Percentiles rank a stretch among this genome's conserved stretches.
These are phyloP conservation scores for Globisporangium acanthophoron DNA, from an alignment of 352 stramenopile species.

Conservation along the genomic window DNA sequence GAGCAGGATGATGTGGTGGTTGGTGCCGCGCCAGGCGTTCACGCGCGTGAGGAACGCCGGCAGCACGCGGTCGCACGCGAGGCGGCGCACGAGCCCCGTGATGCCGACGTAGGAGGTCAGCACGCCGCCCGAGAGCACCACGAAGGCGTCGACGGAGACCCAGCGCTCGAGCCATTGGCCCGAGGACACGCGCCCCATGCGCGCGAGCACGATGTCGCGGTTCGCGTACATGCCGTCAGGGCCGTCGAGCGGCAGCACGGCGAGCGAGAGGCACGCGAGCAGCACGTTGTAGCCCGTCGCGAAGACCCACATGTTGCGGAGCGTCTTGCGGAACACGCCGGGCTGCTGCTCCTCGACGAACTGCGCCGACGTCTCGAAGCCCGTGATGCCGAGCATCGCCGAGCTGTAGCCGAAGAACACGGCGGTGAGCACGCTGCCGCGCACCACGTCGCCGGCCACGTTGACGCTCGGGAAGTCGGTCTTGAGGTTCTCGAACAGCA, in stretches of 20 bases:
- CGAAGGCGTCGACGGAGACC: slow-evolving; percentile 78
- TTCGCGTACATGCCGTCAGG: slow-evolving; percentile 30
- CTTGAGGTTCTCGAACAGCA: slow-evolving; percentile 64
- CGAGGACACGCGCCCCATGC: slow-evolving; percentile 34
- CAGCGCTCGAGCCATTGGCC: slow-evolving; percentile 42
- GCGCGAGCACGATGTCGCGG: slow-evolving; percentile 62
- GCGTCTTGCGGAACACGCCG: slow-evolving; percentile 74
- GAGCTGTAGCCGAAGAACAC: slow-evolving; percentile 72
- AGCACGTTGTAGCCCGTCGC: slow-evolving; percentile 83
- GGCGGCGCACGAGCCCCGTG: slow-evolving; percentile 59
- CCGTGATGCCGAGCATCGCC: slow-evolving; percentile 85
- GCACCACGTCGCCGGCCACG: slow-evolving; percentile 32
- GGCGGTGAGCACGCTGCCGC: slow-evolving; percentile 31
- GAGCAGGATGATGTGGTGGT: slow-evolving; percentile 68
- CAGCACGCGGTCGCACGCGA: slow-evolving; percentile 62
- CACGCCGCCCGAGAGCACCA: slow-evolving; percentile 82
- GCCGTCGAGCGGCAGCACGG: slow-evolving; percentile 62
- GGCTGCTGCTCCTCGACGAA: slow-evolving; percentile 83
- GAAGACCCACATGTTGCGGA: slow-evolving; percentile 73
- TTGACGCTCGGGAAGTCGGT: slow-evolving; percentile 47
- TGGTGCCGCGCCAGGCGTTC: slow-evolving; percentile 61
- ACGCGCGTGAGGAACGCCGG: slow-evolving; percentile 42
- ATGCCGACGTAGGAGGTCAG: slow-evolving; percentile 84
- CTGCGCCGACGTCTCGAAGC: slow-evolving; percentile 84
- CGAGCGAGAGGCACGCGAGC: slow-evolving; percentile 55